Conservation (phyloP, 139 green algal species). For the Choricystis sp. region DNA sequence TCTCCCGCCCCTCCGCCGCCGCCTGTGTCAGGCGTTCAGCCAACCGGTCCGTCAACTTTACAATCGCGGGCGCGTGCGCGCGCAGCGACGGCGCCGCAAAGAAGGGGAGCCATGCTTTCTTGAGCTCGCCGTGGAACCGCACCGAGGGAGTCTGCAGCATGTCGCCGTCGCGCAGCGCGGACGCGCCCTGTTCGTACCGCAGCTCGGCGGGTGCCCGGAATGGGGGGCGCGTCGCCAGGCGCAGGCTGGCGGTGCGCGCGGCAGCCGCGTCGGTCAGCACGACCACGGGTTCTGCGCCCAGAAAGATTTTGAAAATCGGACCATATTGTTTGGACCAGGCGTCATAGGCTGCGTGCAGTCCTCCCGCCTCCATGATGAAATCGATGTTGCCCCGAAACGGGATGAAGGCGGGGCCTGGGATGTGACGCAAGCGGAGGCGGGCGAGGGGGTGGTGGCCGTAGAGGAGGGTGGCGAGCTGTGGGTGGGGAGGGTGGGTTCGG, state of each 20-base stretch:
- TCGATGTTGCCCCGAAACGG: neutral
- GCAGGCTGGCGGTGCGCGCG: neutral
- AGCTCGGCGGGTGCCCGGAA: no score
- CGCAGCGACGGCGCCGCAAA: neutral
- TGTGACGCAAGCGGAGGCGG: neutral
- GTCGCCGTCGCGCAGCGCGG: no score
- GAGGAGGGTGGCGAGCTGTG: neutral
- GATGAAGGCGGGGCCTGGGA: neutral
- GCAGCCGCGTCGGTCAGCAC: neutral
- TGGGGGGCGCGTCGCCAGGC: neutral
- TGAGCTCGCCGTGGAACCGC: neutral
- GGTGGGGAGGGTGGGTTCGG: neutral
- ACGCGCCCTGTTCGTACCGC: no score
- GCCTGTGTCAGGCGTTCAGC: neutral
- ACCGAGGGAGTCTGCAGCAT: no score
- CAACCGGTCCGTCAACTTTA: neutral
- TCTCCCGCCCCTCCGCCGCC: neutral
- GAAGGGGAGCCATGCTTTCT: neutral
- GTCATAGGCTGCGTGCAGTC: neutral
- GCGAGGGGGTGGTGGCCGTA: neutral
- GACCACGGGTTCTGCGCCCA: neutral
- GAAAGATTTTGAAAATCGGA: neutral
- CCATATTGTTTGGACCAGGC: neutral
- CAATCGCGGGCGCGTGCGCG: neutral
- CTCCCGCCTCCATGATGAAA: neutral